Evolutionary conservation across 352 stramenopile species (phyloP).

Genomic region (Globisporangium alternatum): DNA sequence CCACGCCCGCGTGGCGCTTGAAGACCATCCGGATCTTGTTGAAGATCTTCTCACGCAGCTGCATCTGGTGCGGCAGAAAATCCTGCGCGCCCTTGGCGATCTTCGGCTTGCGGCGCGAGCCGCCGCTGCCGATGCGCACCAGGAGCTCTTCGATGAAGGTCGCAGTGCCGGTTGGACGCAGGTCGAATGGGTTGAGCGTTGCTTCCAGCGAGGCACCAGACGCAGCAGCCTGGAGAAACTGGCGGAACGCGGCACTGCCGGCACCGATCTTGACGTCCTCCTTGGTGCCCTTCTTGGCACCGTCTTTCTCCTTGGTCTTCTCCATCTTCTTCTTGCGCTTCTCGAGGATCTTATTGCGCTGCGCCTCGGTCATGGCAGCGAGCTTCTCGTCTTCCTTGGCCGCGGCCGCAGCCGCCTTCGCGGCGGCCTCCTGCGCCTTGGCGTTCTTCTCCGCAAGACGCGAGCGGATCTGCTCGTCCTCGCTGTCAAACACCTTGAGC

Average conservation of each 20-base stretch:
- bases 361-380: constrained; percentile 67
- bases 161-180: constrained; percentile 40
- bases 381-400: constrained; percentile 86
- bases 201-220: constrained; percentile 16
- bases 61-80: constrained; percentile 96
- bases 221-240: constrained; percentile 28
- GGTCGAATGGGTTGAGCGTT: constrained; percentile 55
- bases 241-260: constrained; percentile 60
- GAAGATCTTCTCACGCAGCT: constrained; percentile 96
- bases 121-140: constrained; percentile 59
- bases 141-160: constrained; percentile 66
- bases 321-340: constrained; percentile 83
- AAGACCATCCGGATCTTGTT: constrained; percentile 97
- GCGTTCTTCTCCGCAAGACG: constrained; percentile 53
- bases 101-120: constrained; percentile 80
- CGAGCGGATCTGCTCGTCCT: constrained; percentile 58
- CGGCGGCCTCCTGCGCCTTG: constrained; percentile 61
- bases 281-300: constrained; percentile 59
- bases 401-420: constrained; percentile 64
- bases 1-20: constrained; percentile 96
- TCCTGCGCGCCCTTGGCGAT: constrained; percentile 93
- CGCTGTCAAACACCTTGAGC: constrained; percentile 54
- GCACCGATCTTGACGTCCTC: constrained; percentile 67
- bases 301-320: constrained; percentile 82
- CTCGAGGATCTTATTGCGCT: constrained; percentile 73